Base-by-base conservation (phyloP, 2,329 filamentous ascomycete species). In the Nectriaceae sp. region DNA sequence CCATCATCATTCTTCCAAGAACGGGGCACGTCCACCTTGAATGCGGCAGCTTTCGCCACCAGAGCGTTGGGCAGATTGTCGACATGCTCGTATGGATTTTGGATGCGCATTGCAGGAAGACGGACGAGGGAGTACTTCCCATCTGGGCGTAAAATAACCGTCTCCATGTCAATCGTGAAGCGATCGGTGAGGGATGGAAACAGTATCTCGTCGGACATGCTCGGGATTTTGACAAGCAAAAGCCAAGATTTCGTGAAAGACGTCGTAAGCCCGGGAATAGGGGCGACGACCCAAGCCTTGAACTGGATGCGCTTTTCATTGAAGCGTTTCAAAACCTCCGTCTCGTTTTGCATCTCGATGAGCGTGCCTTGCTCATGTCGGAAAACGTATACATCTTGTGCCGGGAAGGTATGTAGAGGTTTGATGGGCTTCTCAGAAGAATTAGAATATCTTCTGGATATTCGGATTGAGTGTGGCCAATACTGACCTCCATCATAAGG, bases 281-380 rank as follows among this genome's bases (percentile, higher is more conserved):
- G 64, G 0, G 64, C 62, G n/a, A 70, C 42, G 0, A 62, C 56
- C 68, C 68, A 70, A 1, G 61, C 48, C 5, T 55, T 46, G 31
- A 66, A 64, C 0, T 20, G 22, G 1, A 39, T 46, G 2, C 49
- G 43, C 6, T 47, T 51, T 2, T 65, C 50, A 21, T 70, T 70
- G 33, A 63, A 61, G 0, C 47, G 42, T 15, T 59, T 57, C 2
- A 69, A 29, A 1, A 55, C 13, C 2, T 55, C 43, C 6, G 57
- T 49, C 24, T 70, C 67, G n/a, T 70, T 70, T 0, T 56, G 46
- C 56, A 67, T 63, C 33, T 70, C 68, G 15, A 70, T 70, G 0
- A 64, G 16, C 0, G 68, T 70, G 0, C 66, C 68, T 26, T 63
- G 56, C 26, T 69, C 64, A 36, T 67, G 64, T 2, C 63, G 50